phyloP scores from a whole-genome alignment of 352 stramenopile genomes.

The Phytopythium mirpurense region DNA sequence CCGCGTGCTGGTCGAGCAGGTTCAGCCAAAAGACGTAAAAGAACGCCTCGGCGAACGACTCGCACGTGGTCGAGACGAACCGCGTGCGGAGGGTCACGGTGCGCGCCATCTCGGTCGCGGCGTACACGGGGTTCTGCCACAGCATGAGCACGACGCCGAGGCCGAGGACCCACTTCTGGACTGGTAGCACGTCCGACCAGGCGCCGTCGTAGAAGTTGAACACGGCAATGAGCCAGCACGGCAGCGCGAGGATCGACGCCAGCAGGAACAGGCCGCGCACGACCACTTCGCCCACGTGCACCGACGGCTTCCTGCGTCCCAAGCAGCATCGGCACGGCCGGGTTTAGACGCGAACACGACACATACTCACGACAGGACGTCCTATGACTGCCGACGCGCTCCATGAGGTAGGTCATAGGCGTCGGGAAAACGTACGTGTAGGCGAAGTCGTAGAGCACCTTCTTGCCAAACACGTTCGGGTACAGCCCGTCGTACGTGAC shows the following conservation, averaged over 20 bases:
- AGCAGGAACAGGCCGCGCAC: slow-evolving; percentile 55
- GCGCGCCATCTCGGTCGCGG: slow-evolving; percentile 48
- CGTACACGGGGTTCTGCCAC: slow-evolving; percentile 81
- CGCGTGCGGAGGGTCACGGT: slow-evolving; percentile 50
- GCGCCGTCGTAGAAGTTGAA: slow-evolving; percentile 45
- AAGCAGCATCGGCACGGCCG: too few species aligned
- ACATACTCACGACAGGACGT: too few species aligned
- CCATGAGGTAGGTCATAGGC: too few species aligned
- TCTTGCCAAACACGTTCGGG: slow-evolving; percentile 62
- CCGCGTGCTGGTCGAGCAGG: slow-evolving; percentile 64
- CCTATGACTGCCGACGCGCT: too few species aligned
- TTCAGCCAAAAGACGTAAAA: slow-evolving; percentile 84
- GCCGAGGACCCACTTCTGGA: slow-evolving; percentile 71
- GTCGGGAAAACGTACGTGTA: slow-evolving; percentile 49
- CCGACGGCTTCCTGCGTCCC: slow-evolving; percentile 46
- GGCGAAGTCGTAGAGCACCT: slow-evolving; percentile 69
- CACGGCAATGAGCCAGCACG: slow-evolving; percentile 67
- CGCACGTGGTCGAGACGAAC: slow-evolving; percentile 59
- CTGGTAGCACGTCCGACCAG: slow-evolving; percentile 46
- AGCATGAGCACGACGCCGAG: slow-evolving; percentile 69
- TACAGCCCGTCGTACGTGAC: slow-evolving; percentile 69
- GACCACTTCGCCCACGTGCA: slow-evolving; percentile 68
- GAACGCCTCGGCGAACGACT: slow-evolving; percentile 66
- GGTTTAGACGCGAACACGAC: too few species aligned
- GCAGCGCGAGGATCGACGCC: slow-evolving; percentile 50